Conservation (phyloP, 1,284 basidiomycete species). For the Porodaedalea pini region DNA sequence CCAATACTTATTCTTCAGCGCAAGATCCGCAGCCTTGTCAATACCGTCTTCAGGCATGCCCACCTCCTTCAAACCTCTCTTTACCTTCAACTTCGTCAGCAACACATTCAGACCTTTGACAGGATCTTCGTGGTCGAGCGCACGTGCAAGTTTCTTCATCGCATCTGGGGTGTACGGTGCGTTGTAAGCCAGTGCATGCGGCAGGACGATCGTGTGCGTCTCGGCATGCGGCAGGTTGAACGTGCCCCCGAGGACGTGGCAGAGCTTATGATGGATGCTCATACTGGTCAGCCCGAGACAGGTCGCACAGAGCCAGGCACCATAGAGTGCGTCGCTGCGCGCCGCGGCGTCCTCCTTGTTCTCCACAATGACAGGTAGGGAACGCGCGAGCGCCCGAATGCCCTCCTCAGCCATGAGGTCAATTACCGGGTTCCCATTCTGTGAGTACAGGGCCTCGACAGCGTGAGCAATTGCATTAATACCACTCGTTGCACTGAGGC, state of each 20-base stretch:
- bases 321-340: slow-evolving; percentile 38
- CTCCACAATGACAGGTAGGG: slow-evolving; percentile 34
- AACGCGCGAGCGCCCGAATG: slow-evolving; percentile 34
- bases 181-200: slow-evolving; percentile 44
- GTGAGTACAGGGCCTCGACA: slow-evolving; percentile 40
- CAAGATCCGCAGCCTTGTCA: slow-evolving; percentile 41
- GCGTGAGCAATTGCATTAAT: slow-evolving; percentile 47
- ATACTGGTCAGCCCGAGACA: slow-evolving; percentile 40
- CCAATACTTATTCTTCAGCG: slow-evolving; percentile 39
- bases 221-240: slow-evolving; percentile 45
- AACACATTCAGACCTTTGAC: slow-evolving; percentile 40
- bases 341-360: slow-evolving; percentile 34
- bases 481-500: slow-evolving; percentile 41
- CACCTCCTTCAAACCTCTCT: slow-evolving; percentile 36
- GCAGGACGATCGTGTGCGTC: slow-evolving; percentile 45
- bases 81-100: slow-evolving; percentile 38
- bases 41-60: slow-evolving; percentile 44
- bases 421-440: slow-evolving; percentile 40
- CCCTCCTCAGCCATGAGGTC: slow-evolving; percentile 40
- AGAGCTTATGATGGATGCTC: slow-evolving; percentile 47
- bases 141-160: slow-evolving; percentile 35
- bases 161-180: slow-evolving; percentile 34
- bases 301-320: slow-evolving; percentile 41
- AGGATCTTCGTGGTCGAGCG: slow-evolving; percentile 32
- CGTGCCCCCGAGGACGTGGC: slow-evolving; percentile 42